phyloP scores from a whole-genome alignment of 148 eudicot genomes.

The Spergularia marina region DNA sequence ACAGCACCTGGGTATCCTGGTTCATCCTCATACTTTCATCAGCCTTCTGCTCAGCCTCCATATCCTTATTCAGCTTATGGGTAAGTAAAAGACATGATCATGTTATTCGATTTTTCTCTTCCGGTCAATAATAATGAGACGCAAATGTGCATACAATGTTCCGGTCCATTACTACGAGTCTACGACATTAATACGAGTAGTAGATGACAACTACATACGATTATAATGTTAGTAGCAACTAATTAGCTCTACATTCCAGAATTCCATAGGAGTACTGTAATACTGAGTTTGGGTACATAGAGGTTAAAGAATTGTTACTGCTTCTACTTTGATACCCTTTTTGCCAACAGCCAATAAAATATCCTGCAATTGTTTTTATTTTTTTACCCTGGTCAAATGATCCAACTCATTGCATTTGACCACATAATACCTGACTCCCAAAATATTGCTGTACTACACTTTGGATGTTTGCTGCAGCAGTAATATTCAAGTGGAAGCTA shows the following conservation, averaged over 20 bases:
- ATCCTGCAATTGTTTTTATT: constrained; percentile 4
- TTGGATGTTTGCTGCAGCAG: constrained; percentile 21
- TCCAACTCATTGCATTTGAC: constrained; percentile 28
- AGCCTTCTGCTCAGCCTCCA: constrained; percentile 41
- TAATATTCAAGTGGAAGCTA: constrained; percentile 20
- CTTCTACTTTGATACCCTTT: constrained; percentile 5
- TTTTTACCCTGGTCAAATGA: constrained; percentile 25
- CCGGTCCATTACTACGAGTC: too few species aligned
- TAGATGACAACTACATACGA: too few species aligned
- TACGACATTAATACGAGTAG: too few species aligned
- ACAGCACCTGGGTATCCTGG: constrained; percentile 36
- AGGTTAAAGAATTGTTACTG: neutral
- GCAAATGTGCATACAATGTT: too few species aligned
- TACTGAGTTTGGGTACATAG: neutral
- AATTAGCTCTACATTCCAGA: too few species aligned
- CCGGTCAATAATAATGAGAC: too few species aligned
- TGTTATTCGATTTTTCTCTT: neutral
- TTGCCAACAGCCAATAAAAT: constrained; percentile 21
- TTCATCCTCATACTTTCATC: constrained; percentile 45
- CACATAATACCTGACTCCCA: constrained; percentile 22
- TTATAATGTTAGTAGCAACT: neutral
- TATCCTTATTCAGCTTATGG: constrained; percentile 54
- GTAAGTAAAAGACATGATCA: constrained; percentile 22
- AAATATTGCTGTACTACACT: constrained; percentile 23
- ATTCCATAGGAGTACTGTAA: too few species aligned